phyloP scores from a whole-genome alignment of 306 rosid species.

The Malus fusca region DNA sequence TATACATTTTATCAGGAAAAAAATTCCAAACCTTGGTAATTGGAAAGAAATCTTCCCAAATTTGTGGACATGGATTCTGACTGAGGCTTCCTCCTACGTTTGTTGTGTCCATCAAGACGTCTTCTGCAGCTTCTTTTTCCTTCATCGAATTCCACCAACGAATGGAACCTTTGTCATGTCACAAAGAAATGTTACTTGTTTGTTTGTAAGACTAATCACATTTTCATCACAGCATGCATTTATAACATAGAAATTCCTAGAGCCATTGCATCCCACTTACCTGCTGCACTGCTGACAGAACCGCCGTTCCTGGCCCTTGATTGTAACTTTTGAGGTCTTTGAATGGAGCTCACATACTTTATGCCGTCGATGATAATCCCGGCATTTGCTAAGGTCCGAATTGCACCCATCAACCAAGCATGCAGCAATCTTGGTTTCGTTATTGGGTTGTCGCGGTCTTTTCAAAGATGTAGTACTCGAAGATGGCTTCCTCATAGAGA shows the following conservation, averaged over 20 bases:
- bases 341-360: conserved; percentile 81
- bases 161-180: conserved; percentile 54
- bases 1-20: background rate
- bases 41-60: conserved; percentile 44
- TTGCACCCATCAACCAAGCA: conserved; percentile 79
- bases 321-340: conserved; percentile 62
- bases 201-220: no score
- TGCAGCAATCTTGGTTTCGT: conserved; percentile 38
- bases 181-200: no score
- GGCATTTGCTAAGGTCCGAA: conserved; percentile 69
- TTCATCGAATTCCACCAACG: conserved; percentile 76
- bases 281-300: conserved; percentile 99
- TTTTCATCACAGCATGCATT: no score
- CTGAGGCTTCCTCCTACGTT: conserved; percentile 79
- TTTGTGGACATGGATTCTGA: conserved; percentile 47
- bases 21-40: conserved; percentile 47
- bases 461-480: conserved; percentile 38
- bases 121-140: conserved; percentile 86
- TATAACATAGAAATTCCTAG: background rate
- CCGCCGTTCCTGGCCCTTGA: conserved; percentile 62
- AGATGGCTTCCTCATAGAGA: conserved; percentile 18
- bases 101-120: conserved; percentile 80
- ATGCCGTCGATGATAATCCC: conserved; percentile 80
- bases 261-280: conserved; percentile 15
- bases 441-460: conserved; percentile 35